These are phyloP conservation scores for Farysia itapuensis DNA, from an alignment of 1,284 basidiomycete species.

Conservation along the genomic window DNA sequence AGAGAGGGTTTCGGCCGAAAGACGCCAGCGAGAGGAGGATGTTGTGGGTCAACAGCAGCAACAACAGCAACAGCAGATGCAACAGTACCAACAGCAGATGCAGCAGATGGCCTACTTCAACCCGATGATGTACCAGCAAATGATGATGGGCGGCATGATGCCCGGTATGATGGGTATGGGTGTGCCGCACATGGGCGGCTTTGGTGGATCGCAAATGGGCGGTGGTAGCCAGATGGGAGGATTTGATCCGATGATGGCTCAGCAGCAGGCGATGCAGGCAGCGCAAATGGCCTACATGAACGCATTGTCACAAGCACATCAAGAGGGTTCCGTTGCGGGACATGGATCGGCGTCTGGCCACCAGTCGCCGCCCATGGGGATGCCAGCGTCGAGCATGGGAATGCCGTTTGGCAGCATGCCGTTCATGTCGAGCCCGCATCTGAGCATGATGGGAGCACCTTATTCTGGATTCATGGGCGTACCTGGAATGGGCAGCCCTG, in stretches of 20 bases:
- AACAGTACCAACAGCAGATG: slow-evolving; percentile 76
- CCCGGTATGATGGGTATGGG: slow-evolving; percentile 57
- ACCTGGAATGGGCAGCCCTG: slow-evolving; percentile 10
- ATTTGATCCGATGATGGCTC: slow-evolving; percentile 42
- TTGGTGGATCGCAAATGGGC: slow-evolving; percentile 41
- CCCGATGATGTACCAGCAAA: slow-evolving; percentile 51
- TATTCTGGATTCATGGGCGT: slow-evolving; percentile 24
- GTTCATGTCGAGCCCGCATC: slow-evolving; percentile 33
- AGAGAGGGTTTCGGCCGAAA: slow-evolving; percentile 67
- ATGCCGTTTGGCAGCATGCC: slow-evolving; percentile 40
- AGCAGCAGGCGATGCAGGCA: slow-evolving; percentile 55
- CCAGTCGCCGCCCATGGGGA: slow-evolving; percentile 7
- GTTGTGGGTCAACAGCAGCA: slow-evolving; percentile 84
- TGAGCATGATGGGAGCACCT: slow-evolving; percentile 47
- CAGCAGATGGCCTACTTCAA: slow-evolving; percentile 65
- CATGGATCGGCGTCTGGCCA: slow-evolving; percentile 27
- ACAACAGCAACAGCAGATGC: slow-evolving; percentile 74
- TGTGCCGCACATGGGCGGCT: slow-evolving; percentile 26
- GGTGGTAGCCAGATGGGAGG: slow-evolving; percentile 24
- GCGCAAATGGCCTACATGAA: slow-evolving; percentile 58
- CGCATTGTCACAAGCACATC: slow-evolving; percentile 32
- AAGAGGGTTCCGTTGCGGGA: slow-evolving; percentile 24
- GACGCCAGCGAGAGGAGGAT: slow-evolving; percentile 85
- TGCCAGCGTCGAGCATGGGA: slow-evolving; percentile 20
- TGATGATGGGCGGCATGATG: slow-evolving; percentile 61